phyloP scores from a whole-genome alignment of 2,329 filamentous ascomycete species.

The Alternaria sp. region DNA sequence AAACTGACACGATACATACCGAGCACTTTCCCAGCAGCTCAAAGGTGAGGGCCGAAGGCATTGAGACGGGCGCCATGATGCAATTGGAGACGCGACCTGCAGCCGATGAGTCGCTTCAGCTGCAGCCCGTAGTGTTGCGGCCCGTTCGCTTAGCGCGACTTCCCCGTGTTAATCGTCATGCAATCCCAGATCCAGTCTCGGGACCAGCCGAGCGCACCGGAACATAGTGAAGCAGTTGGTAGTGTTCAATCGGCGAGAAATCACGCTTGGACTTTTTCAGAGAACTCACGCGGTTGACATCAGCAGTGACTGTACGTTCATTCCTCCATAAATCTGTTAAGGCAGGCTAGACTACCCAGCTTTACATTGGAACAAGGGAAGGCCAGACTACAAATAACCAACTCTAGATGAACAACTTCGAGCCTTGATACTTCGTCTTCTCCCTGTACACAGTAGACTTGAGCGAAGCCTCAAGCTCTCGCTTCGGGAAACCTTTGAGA shows the following conservation, averaged over 20 bases:
- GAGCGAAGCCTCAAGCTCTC: conserved; percentile 21
- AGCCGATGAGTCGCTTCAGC: not conserved
- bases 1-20: conserved; percentile 18
- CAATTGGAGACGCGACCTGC: not conserved
- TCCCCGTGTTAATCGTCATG: not conserved
- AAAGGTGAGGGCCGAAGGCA: conserved; percentile 47
- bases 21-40: conserved; percentile 50
- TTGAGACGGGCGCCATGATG: conserved; percentile 40
- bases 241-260: not conserved
- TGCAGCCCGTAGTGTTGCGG: not conserved
- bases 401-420: conserved; percentile 39
- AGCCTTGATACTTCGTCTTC: conserved; percentile 41
- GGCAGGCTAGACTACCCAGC: not conserved
- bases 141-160: conserved; percentile 3
- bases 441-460: conserved; percentile 27
- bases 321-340: not conserved
- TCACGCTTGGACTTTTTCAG: not conserved
- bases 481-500: conserved; percentile 45
- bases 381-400: not conserved
- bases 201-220: not conserved
- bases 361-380: not conserved
- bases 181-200: not conserved
- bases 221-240: not conserved
- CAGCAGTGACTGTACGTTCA: not conserved
- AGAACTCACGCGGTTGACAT: not conserved